Evolutionary conservation across 257 asterid genomes (phyloP).

Genomic region (Jacaranda mimosifolia): DNA sequence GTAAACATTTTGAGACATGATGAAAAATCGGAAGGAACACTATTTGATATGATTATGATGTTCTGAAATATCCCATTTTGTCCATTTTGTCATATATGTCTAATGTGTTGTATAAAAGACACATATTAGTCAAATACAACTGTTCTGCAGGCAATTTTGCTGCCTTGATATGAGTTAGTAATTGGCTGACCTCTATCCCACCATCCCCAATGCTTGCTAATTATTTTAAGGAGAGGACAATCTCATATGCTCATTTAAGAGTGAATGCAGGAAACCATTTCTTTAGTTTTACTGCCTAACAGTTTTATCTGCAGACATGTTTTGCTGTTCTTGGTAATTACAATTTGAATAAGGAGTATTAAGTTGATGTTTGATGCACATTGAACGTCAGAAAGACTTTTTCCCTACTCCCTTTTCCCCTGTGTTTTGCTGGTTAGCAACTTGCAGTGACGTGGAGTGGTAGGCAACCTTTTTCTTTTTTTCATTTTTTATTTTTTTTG

Average conservation of each 20-base stretch:
- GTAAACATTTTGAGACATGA: neutral
- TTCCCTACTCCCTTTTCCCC: neutral
- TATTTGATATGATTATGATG: neutral
- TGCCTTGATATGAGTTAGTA: neutral
- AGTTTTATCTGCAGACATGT: neutral
- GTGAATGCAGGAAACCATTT: neutral
- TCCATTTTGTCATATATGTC: neutral
- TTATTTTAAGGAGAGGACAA: neutral
- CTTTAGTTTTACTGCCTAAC: neutral
- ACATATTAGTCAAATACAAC: neutral
- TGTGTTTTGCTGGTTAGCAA: neutral
- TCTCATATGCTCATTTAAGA: neutral
- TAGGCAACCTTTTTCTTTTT: too few species aligned
- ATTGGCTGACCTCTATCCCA: constrained; percentile 7
- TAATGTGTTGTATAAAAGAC: neutral
- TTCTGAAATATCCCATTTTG: neutral
- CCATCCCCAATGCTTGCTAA: neutral
- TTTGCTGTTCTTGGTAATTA: neutral
- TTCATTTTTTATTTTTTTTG: too few species aligned
- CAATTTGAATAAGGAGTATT: neutral
- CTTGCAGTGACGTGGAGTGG: too few species aligned
- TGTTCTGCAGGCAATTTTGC: neutral
- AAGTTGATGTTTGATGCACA: neutral
- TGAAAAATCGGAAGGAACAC: neutral
- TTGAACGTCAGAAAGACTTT: neutral